Base-by-base conservation (phyloP, 495 filamentous ascomycete species). In the Penicillium paxilli region DNA sequence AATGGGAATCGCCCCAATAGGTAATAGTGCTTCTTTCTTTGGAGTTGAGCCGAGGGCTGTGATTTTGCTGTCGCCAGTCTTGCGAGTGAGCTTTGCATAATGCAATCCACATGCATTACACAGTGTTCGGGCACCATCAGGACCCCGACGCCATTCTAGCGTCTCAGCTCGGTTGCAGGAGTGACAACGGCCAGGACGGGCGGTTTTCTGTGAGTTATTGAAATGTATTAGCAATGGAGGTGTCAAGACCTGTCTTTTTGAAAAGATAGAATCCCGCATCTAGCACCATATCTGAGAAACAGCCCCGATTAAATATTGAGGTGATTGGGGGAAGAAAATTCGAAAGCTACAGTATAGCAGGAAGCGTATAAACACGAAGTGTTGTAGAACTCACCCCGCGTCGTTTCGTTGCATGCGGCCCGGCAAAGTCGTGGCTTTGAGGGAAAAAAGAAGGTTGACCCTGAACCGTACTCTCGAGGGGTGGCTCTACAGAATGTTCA, bases 81-180 rank as follows among this genome's bases (percentile, higher is more conserved):
- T 97, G 64, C 95, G 83, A 30, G 96, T 96, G 37, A 98, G 73
- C 68, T 98, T 98, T 38, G 94, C 94, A 66, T 98, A 98, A 69
- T 98, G 94, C 51, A 98, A 78, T 9, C 94, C 94, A 64, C 94
- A 98, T 21, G 94, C 94, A 76, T 98, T 98, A 76, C 94, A 98
- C 54, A 98, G 77, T 19, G 94, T 98, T 67, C 94, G 83, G 22
- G 94, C 94, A 50, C 94, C 94, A 78, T 98, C 94, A 40, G 94
- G 94, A 25, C 94, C 94, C 62, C 94, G 84, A 63, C 94, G 83
- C 94, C 94, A 98, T 81, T 98, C 94, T 14, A 95, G 94, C 20
- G 94, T 98, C 77, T 98, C 94, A 51, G 93, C 90, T 70, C 94
- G 80, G 73, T 97, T 96, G 79, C 94, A 98, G 72, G 94, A 98